Base-by-base conservation (phyloP, 352 stramenopile species). In the Peronospora farinosa region DNA sequence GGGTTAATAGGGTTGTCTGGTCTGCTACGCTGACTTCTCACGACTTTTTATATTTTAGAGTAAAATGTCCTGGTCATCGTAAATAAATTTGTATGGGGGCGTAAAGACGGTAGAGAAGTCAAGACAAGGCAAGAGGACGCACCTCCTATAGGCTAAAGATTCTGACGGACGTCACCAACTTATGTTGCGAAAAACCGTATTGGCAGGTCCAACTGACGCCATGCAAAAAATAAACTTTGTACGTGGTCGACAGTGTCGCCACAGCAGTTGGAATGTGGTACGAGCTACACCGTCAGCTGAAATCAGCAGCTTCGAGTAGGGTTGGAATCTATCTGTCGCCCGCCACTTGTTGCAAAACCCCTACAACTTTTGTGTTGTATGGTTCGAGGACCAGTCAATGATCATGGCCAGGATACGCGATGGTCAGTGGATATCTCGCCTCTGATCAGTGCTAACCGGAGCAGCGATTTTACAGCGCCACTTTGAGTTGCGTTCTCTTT, bases 21-120 rank as follows among this genome's bases (percentile, higher is more conserved):
- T 31, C 21, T 15, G 33, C n/a, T 12, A 59, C 37, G 31, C 55
- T 63, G 55, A 63, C 55, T 63, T 43, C 28, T 16, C 17, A 4
- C 23, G 5, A 5, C 23, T 27, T 27, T 7, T 27, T 7, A 27
- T 27, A 7, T 7, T 27, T 4, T 27, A 4, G 23, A 5, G 23
- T 27, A 11, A 36, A 15, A 16, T 32, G 19, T 4, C 23, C 3
- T 27, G 23, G 23, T 27, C 23, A 27, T 27, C 23, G 23, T 27
- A 27, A 27, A 27, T 27, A 27, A 7, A 27, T 27, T 27, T 4
- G 23, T 27, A 27, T 32, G 28, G 7, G 28, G 28, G 28, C 10
- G 8, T 32, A 11, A 3, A 32, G 10, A 32, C 28, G 28, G 28
- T 32, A 32, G 28, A 32, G 10, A 32, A 32, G 28, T 2, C 28